A percentile compares a stretch with the other conserved stretches of the same genome.
Conservation (phyloP, 2,329 filamentous ascomycete species). For the Aspergillus caelatus region DNA sequence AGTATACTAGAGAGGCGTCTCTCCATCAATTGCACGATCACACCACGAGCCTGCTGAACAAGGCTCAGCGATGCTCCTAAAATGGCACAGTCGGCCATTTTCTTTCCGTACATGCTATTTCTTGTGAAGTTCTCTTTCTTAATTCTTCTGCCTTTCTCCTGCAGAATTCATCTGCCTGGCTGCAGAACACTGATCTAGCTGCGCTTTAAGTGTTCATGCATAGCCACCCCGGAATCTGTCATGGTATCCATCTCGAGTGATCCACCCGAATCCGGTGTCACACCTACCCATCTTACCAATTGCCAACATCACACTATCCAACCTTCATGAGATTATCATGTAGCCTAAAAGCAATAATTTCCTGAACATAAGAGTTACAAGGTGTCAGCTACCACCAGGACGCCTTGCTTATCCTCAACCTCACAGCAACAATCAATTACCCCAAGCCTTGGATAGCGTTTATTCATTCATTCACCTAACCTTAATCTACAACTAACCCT, state of each 20-base stretch:
- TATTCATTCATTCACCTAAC: not conserved
- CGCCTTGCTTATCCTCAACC: not conserved
- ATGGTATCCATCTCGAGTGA: not conserved
- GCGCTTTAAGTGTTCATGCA: not conserved
- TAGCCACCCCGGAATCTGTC: conserved; percentile 10
- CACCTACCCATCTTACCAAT: not conserved
- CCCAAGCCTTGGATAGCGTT: not conserved
- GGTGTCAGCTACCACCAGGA: no score
- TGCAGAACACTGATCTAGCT: not conserved
- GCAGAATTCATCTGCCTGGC: not conserved
- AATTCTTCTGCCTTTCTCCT: not conserved
- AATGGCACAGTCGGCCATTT: not conserved
- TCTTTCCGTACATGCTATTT: not conserved
- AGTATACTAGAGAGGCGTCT: not conserved
- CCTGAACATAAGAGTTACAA: not conserved
- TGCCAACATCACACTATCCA: not conserved
- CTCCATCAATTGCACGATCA: not conserved
- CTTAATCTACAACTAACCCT: not conserved
- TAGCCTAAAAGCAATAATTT: not conserved
- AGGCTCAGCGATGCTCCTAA: not conserved
- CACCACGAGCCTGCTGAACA: not conserved
- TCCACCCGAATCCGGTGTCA: not conserved
- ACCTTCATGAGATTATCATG: not conserved
- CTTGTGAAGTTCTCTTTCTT: not conserved
- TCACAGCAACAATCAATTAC: not conserved